Base-by-base conservation (phyloP, 1,139 yeast species). In the Kodamaea fungicola region DNA sequence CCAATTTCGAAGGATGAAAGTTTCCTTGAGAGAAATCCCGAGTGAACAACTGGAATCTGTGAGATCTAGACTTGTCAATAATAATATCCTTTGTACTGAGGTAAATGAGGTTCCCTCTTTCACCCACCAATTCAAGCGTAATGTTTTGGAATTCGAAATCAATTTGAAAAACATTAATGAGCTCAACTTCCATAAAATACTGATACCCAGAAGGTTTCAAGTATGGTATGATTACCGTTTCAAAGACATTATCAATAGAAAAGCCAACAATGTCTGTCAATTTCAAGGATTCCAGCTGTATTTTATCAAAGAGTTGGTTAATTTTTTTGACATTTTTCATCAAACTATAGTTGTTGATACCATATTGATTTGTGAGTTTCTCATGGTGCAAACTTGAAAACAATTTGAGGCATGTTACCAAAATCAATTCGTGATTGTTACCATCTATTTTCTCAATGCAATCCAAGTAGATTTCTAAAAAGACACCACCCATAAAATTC, bases 401-500 rank as follows among this genome's bases (percentile, higher is more conserved):
- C 3, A 71, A 45, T 32, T 62, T 63, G 9, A 71, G 49, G 35
- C 65, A 61, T 1, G 71, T 59, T 8, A 49, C 47, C n/a, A 66
- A 43, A 6, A 60, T 41, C 21, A 59, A 57, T 31, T 42, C 44
- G 25, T 43, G 41, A 30, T 47, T 42, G 5, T 36, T 37, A 3
- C 47, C 45, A 5, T 46, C 36, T 6, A 78, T 55, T 28, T 76
- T 64, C 46, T 76, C 78, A 30, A 89, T 64, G 49, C 96, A 87
- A 32, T 78, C 77, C 26, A 86, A 71, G 52, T 83, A 88, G 1
- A 83, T 65, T 45, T 78, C 79, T 30, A 86, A 63, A 12, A 90
- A 59, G 12, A 75, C 62, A 1, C 80, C 74, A 0, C 95, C 88
- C 54, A 89, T 76, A 30, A 68, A 64, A 41, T 74, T 75, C 96